A percentile compares a stretch with the other conserved stretches of the same genome.
These are phyloP conservation scores for Spironucleus salmonicida DNA, from an alignment of 208 protist species.

Conservation along the genomic window DNA sequence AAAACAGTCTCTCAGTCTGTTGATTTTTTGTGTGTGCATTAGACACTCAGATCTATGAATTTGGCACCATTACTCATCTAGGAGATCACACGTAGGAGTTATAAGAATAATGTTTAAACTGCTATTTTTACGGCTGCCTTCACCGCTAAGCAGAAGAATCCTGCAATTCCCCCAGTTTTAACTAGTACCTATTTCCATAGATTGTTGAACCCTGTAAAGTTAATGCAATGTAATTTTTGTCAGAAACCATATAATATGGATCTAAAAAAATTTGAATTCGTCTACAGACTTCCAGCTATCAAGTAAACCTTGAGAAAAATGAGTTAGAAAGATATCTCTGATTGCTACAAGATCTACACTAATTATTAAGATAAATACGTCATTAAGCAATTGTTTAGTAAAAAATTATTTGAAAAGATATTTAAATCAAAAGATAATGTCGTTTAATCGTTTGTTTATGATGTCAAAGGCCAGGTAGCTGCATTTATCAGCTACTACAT, in stretches of 20 bases:
- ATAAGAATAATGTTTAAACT: constrained; percentile 12
- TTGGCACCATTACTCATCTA: constrained; percentile 7
- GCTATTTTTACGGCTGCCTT: constrained; percentile 10
- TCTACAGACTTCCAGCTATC: constrained; percentile 7
- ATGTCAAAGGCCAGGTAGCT: not conserved
- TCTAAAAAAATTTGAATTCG: not conserved
- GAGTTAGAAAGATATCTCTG: no score
- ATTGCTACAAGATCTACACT: no score
- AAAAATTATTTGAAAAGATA: not conserved
- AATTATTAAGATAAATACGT: not conserved
- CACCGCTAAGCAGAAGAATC: not conserved
- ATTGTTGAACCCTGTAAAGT: constrained; percentile 8
- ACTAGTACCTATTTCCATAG: not conserved
- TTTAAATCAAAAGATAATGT: not conserved
- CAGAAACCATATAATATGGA: not conserved
- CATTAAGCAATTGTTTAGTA: not conserved
- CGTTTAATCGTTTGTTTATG: not conserved
- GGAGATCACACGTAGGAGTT: constrained; percentile 17
- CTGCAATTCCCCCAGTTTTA: not conserved
- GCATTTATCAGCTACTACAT: not conserved
- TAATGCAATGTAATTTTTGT: not conserved
- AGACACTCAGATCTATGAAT: not conserved
- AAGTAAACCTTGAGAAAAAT: not conserved
- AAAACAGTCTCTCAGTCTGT: not conserved
- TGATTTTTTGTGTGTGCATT: constrained; percentile 16